phyloP scores from a whole-genome alignment of 202 grass and related monocot species.

The Elaeis oleifera region DNA sequence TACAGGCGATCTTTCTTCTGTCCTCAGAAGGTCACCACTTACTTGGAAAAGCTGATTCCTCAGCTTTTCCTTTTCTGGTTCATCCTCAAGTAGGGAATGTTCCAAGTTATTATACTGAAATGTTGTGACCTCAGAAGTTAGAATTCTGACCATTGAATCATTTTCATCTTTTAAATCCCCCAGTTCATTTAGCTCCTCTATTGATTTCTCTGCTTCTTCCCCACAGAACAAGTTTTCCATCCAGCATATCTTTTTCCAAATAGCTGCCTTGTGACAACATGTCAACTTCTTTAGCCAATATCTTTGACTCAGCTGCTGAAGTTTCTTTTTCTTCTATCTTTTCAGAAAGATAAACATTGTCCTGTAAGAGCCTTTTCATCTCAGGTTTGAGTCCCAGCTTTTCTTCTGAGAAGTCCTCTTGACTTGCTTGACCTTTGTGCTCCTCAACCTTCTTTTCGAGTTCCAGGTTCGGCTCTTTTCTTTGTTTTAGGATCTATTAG shows the following conservation, averaged over 20 bases:
- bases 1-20: not conserved
- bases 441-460: slow-evolving; percentile 54
- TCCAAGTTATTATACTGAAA: slow-evolving; percentile 4
- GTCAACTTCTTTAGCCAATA: slow-evolving; percentile 36
- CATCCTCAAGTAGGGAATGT: slow-evolving; percentile 5
- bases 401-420: slow-evolving; percentile 54
- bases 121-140: not conserved
- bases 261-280: slow-evolving; percentile 29
- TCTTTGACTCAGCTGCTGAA: slow-evolving; percentile 31
- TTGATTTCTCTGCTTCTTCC: slow-evolving; percentile 9
- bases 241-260: slow-evolving; percentile 8
- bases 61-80: slow-evolving; percentile 13
- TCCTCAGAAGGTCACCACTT: not conserved
- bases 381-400: slow-evolving; percentile 36
- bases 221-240: not conserved
- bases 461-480: slow-evolving; percentile 40
- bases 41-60: not conserved
- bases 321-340: slow-evolving; percentile 44
- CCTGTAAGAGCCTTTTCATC: slow-evolving; percentile 42
- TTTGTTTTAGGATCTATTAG: slow-evolving; percentile 78
- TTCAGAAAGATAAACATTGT: slow-evolving; percentile 41
- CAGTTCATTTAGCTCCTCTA: not conserved
- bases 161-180: slow-evolving; percentile 7
- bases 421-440: slow-evolving; percentile 44
- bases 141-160: not conserved